Conservation (phyloP, 148 eudicot species). For the Fagopyrum esculentum region DNA sequence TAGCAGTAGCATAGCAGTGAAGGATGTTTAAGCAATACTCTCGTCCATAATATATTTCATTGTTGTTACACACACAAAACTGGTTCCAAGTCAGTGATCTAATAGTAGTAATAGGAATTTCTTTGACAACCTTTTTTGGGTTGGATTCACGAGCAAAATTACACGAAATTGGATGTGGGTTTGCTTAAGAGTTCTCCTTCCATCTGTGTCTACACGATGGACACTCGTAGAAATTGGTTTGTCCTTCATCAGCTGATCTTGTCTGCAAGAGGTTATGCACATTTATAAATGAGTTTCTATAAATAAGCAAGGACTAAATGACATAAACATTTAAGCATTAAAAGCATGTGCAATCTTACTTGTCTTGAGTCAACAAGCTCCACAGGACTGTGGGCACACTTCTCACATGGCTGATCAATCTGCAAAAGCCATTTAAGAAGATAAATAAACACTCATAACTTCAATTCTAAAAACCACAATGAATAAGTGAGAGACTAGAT, state of each 20-base stretch:
- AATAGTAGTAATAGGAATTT: too few relatives aligned
- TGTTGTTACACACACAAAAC: too few relatives aligned
- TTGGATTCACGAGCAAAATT: too few relatives aligned
- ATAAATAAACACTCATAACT: neutral
- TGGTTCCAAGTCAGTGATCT: too few relatives aligned
- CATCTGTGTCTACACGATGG: slow-evolving; percentile 38
- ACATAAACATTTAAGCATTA: neutral
- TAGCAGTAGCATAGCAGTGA: too few relatives aligned
- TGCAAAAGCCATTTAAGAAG: slow-evolving; percentile 12
- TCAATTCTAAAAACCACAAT: neutral
- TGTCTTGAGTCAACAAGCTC: slow-evolving; percentile 35
- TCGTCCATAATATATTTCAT: too few relatives aligned
- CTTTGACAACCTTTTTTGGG: too few relatives aligned
- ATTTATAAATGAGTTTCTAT: neutral
- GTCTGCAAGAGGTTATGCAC: neutral
- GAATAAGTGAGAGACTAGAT: neutral
- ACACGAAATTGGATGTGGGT: too few relatives aligned
- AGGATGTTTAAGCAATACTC: too few relatives aligned
- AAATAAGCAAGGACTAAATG: neutral
- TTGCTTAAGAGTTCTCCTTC: slow-evolving; percentile 36
- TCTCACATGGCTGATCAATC: slow-evolving; percentile 39
- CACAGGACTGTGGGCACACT: slow-evolving; percentile 36
- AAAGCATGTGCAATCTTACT: slow-evolving; percentile 11
- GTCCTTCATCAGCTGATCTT: slow-evolving; percentile 43
- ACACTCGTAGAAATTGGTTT: slow-evolving; percentile 39